A percentile compares a stretch with the other conserved stretches of the same genome.
These are phyloP conservation scores for Ophiosphaerella korrae DNA, from an alignment of 2,329 filamentous ascomycete species.

Conservation along the genomic window DNA sequence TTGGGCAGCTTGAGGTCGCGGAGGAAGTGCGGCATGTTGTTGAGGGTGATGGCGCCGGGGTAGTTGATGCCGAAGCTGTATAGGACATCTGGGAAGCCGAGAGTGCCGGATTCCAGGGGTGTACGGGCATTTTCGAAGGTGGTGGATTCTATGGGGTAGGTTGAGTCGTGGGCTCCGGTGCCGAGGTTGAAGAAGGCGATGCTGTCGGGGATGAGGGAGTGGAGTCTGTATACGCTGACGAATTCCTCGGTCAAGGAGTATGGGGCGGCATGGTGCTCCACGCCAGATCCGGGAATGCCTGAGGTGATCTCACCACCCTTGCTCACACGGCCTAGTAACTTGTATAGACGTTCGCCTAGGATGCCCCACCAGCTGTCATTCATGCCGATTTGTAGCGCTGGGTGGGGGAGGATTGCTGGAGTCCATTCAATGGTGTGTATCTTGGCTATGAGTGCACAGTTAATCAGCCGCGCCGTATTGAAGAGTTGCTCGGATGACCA, in stretches of 20 bases:
- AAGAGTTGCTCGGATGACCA: constrained; percentile 52
- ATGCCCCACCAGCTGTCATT: constrained; percentile 55
- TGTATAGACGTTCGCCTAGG: constrained; percentile 49
- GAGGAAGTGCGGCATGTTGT: constrained; percentile 51
- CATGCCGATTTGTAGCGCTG: constrained; percentile 52
- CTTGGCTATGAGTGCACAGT: constrained; percentile 56
- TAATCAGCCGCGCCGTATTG: constrained; percentile 53
- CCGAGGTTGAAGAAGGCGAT: constrained; percentile 45
- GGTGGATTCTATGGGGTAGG: constrained; percentile 13
- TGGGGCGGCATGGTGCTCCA: constrained; percentile 46
- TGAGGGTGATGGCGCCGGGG: constrained; percentile 53
- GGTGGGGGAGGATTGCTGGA: constrained; percentile 54
- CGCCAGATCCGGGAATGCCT: constrained; percentile 49
- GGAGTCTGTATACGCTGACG: constrained; percentile 53
- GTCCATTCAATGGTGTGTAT: constrained; percentile 59
- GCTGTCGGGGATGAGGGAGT: constrained; percentile 49
- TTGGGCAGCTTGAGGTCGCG: constrained; percentile 50
- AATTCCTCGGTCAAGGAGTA: constrained; percentile 54
- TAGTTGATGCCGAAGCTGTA: constrained; percentile 57
- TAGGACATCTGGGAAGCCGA: constrained; percentile 32
- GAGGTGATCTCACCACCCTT: constrained; percentile 48
- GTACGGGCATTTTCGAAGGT: constrained; percentile 43
- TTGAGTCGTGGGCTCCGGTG: constrained; percentile 36
- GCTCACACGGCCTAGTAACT: constrained; percentile 50
- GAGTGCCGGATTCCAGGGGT: constrained; percentile 26